Conservation (phyloP, 768 basidiomycete genomes). For the Pulveroboletus sp. region DNA sequence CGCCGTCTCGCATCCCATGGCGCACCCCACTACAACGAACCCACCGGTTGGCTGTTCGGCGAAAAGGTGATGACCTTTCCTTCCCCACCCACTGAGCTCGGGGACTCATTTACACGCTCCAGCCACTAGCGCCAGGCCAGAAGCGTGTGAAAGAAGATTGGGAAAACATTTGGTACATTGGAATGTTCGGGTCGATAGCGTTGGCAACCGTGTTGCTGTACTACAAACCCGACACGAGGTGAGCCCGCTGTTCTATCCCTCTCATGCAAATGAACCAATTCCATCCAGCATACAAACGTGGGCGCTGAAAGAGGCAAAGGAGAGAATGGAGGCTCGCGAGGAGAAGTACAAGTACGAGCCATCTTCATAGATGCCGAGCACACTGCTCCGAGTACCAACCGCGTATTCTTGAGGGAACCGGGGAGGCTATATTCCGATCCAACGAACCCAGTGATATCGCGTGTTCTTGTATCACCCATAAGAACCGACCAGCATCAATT, state of each 20-base stretch:
- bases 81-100: not conserved
- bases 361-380: conserved; percentile 29
- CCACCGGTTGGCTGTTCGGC: conserved; percentile 80
- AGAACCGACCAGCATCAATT: not conserved
- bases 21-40: conserved; percentile 84
- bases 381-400: conserved; percentile 8
- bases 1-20: conserved; percentile 68
- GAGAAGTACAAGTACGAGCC: conserved; percentile 84
- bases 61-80: conserved; percentile 73
- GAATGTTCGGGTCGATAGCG: conserved; percentile 87
- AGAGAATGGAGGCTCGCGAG: conserved; percentile 87
- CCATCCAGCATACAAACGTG: conserved; percentile 77
- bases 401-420: not conserved
- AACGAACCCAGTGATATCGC: not conserved
- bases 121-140: conserved; percentile 78
- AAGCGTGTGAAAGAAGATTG: conserved; percentile 86
- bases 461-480: not conserved
- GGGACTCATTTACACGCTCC: conserved; percentile 3
- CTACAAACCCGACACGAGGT: conserved; percentile 95
- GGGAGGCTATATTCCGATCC: not conserved
- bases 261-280: not conserved
- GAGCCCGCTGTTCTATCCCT: conserved; percentile 22
- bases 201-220: conserved; percentile 73
- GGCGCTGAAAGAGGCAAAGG: conserved; percentile 88
- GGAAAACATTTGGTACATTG: conserved; percentile 87